phyloP scores from a whole-genome alignment of 2,329 filamentous ascomycete genomes.

The Penicillium expansum region DNA sequence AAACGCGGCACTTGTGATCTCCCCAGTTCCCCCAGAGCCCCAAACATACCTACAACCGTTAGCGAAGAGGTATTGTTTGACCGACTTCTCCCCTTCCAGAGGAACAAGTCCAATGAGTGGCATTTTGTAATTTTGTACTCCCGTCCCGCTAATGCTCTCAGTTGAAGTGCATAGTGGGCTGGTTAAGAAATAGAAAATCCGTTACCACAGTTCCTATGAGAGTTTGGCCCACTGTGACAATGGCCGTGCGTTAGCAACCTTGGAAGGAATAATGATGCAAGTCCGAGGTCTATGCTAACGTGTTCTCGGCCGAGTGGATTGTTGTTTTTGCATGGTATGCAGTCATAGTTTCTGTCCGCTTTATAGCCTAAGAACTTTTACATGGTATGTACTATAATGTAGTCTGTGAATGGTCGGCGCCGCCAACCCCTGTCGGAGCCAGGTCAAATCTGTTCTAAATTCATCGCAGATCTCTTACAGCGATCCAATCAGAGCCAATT shows the following conservation, averaged over 20 bases:
- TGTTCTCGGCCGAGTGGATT: neutral
- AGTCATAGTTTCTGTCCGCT: neutral
- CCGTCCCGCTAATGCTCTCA: no score
- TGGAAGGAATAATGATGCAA: neutral
- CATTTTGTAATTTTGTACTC: no score
- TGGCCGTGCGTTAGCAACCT: neutral
- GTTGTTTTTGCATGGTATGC: neutral
- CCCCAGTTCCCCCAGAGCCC: neutral
- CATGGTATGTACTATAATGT: no score
- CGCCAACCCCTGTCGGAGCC: neutral
- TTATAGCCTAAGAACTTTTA: neutral
- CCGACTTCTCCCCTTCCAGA: neutral
- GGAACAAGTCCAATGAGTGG: neutral
- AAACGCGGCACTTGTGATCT: neutral
- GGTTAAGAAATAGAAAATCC: neutral
- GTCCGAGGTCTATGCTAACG: neutral
- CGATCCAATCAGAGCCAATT: neutral
- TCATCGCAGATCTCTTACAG: neutral
- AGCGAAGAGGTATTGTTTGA: neutral
- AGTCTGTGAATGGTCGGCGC: no score
- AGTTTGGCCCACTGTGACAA: neutral
- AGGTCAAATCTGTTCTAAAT: neutral
- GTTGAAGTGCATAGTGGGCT: neutral
- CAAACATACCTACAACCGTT: no score
- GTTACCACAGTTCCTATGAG: neutral